Conservation (phyloP, 1,139 yeast species). For the Saccharomycopsis hybrid region DNA sequence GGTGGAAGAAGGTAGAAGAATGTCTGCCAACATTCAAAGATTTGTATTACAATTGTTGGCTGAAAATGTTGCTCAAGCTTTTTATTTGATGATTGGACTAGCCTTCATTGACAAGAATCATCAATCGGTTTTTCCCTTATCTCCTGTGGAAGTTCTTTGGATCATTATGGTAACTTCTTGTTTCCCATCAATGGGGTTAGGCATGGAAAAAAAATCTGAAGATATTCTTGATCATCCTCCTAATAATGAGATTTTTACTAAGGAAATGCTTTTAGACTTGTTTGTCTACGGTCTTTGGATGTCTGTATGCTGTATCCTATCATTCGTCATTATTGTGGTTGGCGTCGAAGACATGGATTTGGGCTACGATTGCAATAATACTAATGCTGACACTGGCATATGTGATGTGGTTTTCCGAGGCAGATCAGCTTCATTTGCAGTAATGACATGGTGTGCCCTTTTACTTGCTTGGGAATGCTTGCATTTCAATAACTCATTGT, state of each 20-base stretch:
- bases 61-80: conserved; percentile 73
- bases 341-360: conserved; percentile 62
- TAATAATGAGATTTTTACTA: conserved; percentile 56
- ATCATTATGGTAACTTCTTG: conserved; percentile 72
- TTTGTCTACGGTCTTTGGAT: conserved; percentile 65
- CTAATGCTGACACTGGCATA: conserved; percentile 31
- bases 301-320: conserved; percentile 65
- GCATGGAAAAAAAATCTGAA: conserved; percentile 60
- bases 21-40: conserved; percentile 75
- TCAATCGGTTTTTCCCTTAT: conserved; percentile 65
- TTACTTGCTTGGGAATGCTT: conserved; percentile 88
- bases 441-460: conserved; percentile 88
- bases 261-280: conserved; percentile 71
- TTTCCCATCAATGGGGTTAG: conserved; percentile 86
- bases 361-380: conserved; percentile 57
- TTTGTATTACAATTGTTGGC: conserved; percentile 76
- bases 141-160: conserved; percentile 80
- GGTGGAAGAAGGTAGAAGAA: conserved; percentile 76
- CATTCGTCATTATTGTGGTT: conserved; percentile 61
- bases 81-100: conserved; percentile 64
- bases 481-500: conserved; percentile 68
- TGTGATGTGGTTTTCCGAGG: conserved; percentile 72
- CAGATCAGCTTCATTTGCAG: conserved; percentile 75
- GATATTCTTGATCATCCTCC: conserved; percentile 67
- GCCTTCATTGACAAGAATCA: conserved; percentile 57